A percentile compares a stretch with the other conserved stretches of the same genome.
phyloP scores from a whole-genome alignment of 2,329 filamentous ascomycete genomes.

The Incumbomyces lentus region DNA sequence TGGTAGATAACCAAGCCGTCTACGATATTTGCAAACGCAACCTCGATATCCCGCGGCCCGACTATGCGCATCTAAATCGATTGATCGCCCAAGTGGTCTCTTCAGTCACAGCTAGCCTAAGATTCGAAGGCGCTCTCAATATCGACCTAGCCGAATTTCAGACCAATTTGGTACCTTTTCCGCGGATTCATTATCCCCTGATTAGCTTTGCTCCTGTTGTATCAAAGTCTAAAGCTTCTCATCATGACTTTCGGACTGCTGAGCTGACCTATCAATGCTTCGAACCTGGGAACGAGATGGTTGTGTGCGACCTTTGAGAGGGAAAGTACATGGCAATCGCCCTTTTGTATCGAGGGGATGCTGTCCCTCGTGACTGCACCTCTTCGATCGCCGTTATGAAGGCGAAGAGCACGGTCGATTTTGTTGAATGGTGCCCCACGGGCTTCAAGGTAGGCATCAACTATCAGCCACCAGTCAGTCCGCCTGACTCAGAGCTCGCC shows the following conservation, averaged over 20 bases:
- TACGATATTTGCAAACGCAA: slow-evolving; percentile 58
- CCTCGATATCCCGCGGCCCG: slow-evolving; percentile 53
- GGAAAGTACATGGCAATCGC: slow-evolving; percentile 62
- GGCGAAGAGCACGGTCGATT: slow-evolving; percentile 53
- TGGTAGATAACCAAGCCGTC: slow-evolving; percentile 59
- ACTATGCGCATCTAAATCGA: slow-evolving; percentile 55
- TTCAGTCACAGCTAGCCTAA: slow-evolving; percentile 54
- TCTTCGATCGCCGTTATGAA: slow-evolving; percentile 52
- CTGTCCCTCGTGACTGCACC: slow-evolving; percentile 52
- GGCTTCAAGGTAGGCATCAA: slow-evolving; percentile 62
- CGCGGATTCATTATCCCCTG: slow-evolving; percentile 57
- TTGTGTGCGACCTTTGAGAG: slow-evolving; percentile 55
- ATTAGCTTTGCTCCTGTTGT: slow-evolving; percentile 57
- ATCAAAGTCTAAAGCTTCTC: slow-evolving; percentile 61
- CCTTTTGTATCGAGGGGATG: slow-evolving; percentile 56
- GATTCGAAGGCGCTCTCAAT: slow-evolving; percentile 57
- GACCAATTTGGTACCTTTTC: slow-evolving; percentile 59
- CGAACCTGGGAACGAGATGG: slow-evolving; percentile 61
- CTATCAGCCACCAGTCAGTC: slow-evolving; percentile 45
- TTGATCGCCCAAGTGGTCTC: slow-evolving; percentile 59
- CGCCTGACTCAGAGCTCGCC: slow-evolving; percentile 45
- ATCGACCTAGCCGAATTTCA: slow-evolving; percentile 61
- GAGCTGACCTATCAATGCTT: slow-evolving; percentile 61
- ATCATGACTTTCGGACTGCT: slow-evolving; percentile 78
- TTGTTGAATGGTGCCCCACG: slow-evolving; percentile 60